Evolutionary conservation across 176 grass and related monocot genomes (phyloP), one percentile per base, ranked within the genome.

Genomic region (Musa itinerans): DNA sequence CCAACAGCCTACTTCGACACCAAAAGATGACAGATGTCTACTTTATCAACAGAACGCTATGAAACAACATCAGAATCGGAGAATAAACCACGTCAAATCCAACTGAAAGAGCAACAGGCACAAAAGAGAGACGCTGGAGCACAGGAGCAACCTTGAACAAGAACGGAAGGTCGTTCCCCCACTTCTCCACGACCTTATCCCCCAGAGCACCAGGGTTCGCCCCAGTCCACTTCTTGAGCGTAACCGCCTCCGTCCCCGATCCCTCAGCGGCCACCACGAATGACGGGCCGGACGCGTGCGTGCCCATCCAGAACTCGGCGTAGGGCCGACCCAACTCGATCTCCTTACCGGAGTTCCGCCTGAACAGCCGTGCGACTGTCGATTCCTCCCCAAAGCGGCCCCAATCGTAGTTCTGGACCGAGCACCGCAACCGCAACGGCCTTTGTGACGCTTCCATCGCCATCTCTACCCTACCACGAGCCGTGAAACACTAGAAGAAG

Each of bases 301-400:
- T 94, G 24, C 95, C 95, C 86, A 99, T 94, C 95, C 95, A 99
- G 43, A 99, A 86, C 90, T 97, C 94, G 14, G 95, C 90, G 72
- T 87, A 99, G 29, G 95, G 90, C 12, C 34, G 68, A 0, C 22
- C 69, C 1, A 29, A 59, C 72, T 94, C 86, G 50, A 84, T 10
- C 13, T 75, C 71, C 2, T 10, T 11, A 15, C 1, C 80, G 2
- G 72, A 83, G 76, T 87, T 87, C 12, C 50, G 56, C 66, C 64
- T 68, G 23, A 87, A 75, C 50, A 99, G 88, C 24, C 78, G 86
- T 24, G 95, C 88, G 4, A 91, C 90, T 48, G 81, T 86, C 29
- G 90, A 94, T 0, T 76, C 76, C 7, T 20, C 66, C 1, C 90
- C 90, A 9, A 62, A 53, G 8, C 71, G 68, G 19, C 95, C 90